Conservation (phyloP, 306 rosid species). For the Quercus wislizeni region DNA sequence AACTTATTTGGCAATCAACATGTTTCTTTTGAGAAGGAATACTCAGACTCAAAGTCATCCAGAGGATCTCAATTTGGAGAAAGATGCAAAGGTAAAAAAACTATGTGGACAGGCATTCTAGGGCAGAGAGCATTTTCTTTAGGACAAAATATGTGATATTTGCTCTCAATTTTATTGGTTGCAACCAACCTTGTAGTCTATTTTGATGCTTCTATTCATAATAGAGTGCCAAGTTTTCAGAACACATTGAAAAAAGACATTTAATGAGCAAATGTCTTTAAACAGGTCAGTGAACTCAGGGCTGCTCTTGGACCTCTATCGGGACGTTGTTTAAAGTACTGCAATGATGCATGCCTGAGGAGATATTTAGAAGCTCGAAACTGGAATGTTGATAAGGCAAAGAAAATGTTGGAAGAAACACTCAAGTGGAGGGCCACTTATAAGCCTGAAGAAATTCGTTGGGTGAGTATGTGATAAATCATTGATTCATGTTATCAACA, state of each 20-base stretch:
- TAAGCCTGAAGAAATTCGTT: slow-evolving; percentile 88
- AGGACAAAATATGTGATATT: not conserved
- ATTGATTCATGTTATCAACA: not conserved
- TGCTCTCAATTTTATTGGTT: not conserved
- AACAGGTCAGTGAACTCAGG: slow-evolving; percentile 72
- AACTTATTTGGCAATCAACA: slow-evolving; percentile 27
- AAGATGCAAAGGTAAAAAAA: slow-evolving; percentile 58
- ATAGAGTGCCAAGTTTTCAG: not conserved
- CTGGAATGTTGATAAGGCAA: slow-evolving; percentile 77
- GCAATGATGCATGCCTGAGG: slow-evolving; percentile 68
- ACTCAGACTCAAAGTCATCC: slow-evolving; percentile 41
- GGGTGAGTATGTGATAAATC: slow-evolving; percentile 50
- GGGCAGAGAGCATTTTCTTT: not conserved
- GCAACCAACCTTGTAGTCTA: not conserved
- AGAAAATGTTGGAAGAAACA: slow-evolving; percentile 81
- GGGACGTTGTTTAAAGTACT: slow-evolving; percentile 65
- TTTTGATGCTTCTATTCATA: not conserved
- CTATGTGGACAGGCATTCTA: not conserved
- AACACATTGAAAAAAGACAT: not conserved
- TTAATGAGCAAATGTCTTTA: not conserved
- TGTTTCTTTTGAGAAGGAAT: slow-evolving; percentile 58
- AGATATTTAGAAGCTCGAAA: slow-evolving; percentile 79
- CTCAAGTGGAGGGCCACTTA: slow-evolving; percentile 80
- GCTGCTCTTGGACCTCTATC: slow-evolving; percentile 58
- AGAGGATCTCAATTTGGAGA: slow-evolving; percentile 44